phyloP scores from a whole-genome alignment of 2,329 filamentous ascomycete species.

The Fusarium abutilonis region DNA sequence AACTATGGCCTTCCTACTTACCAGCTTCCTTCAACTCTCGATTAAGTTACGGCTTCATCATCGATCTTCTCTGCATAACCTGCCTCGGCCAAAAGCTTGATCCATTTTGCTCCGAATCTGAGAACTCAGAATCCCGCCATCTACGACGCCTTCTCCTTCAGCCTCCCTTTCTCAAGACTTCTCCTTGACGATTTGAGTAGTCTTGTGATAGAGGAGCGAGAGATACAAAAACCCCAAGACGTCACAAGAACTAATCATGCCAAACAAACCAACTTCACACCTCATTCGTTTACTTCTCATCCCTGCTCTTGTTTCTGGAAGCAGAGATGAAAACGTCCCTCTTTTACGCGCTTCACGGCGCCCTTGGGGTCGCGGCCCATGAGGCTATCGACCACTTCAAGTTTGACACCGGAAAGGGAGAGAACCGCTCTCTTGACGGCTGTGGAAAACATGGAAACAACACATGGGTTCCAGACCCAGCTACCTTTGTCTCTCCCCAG shows the following conservation, averaged over 20 bases:
- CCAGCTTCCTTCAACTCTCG: not conserved
- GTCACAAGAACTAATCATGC: conserved; percentile 9
- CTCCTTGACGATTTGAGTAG: not conserved
- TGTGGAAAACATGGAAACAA: conserved; percentile 40
- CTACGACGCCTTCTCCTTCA: conserved; percentile 4
- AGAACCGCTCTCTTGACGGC: conserved; percentile 32
- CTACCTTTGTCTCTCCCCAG: conserved; percentile 42
- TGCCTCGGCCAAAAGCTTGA: conserved; percentile 12
- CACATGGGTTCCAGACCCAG: conserved; percentile 42
- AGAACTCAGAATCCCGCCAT: conserved; percentile 11
- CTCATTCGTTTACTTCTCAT: conserved; percentile 35
- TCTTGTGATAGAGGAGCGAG: not conserved
- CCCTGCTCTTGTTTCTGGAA: conserved; percentile 21
- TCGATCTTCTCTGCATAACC: conserved; percentile 8
- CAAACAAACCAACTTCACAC: conserved; percentile 29
- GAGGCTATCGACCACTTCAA: conserved; percentile 42
- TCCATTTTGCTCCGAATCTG: conserved; percentile 7
- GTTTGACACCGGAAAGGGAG: conserved; percentile 14
- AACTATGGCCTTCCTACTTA: not conserved
- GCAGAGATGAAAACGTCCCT: conserved; percentile 40
- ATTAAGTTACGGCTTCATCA: conserved; percentile 13
- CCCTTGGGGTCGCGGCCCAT: conserved; percentile 38
- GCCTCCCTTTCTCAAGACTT: not conserved
- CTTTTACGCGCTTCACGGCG: conserved; percentile 42
- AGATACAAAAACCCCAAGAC: conserved; percentile 33